Percentiles rank a stretch among this genome's conserved stretches.
These are phyloP conservation scores for Helicostylum pulchrum DNA, from an alignment of 192 early-diverging fungal species.

Conservation along the genomic window DNA sequence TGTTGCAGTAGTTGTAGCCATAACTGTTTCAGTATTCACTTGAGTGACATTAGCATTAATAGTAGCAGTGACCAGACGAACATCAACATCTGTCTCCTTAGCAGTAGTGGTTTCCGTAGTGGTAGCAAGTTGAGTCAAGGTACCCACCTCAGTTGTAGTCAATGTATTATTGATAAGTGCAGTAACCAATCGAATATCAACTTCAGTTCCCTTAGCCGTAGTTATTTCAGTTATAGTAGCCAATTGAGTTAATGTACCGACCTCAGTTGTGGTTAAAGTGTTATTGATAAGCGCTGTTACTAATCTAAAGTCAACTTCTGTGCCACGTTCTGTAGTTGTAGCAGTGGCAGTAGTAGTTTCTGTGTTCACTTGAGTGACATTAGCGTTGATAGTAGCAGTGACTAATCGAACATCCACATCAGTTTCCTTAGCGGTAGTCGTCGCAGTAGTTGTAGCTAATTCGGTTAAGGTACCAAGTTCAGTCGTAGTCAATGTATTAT, in stretches of 20 bases:
- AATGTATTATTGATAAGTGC: not conserved
- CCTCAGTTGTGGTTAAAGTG: not conserved
- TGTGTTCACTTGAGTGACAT: not conserved
- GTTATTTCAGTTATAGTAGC: too few relatives aligned
- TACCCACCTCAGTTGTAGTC: not conserved
- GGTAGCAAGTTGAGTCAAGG: not conserved
- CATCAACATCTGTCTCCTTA: not conserved
- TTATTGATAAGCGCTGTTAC: too few relatives aligned
- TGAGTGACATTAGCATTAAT: not conserved
- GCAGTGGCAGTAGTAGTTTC: not conserved
- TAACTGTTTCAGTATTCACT: not conserved
- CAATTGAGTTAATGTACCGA: too few relatives aligned
- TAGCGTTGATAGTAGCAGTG: not conserved
- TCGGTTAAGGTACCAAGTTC: not conserved
- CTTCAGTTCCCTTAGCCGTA: too few relatives aligned
- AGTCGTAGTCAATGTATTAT: not conserved
- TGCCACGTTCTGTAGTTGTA: not conserved
- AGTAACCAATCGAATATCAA: not conserved
- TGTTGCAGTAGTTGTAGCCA: too few relatives aligned
- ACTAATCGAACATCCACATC: too few relatives aligned
- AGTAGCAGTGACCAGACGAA: not conserved
- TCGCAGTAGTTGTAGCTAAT: not conserved
- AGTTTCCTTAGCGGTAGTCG: not conserved
- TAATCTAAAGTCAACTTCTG: too few relatives aligned
- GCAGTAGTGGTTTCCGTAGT: not conserved